Evolutionary conservation across 2,329 filamentous ascomycete species (phyloP), one percentile per base, ranked within the genome.

Genomic region (Trichophyton verrucosum): DNA sequence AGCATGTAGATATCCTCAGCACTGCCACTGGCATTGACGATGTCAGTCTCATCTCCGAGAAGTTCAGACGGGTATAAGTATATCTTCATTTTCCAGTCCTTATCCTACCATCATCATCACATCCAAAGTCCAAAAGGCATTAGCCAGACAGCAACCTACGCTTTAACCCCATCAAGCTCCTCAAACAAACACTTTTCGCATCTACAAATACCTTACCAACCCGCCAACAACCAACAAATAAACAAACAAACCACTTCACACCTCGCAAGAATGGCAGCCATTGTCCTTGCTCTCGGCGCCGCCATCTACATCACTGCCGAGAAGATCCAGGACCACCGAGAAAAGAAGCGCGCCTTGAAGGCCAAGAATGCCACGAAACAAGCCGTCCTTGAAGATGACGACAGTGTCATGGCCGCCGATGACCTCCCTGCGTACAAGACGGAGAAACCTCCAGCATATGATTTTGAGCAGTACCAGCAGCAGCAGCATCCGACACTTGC

Each of bases 301-400:
- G 61, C 53, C 15, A 42, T 61, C 17, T 61, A 58, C 17, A 30
- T 63, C 59, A 55, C 53, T 4, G 61, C 36, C 55, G 59, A 61
- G 30, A 63, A 61, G 24, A 58, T 63, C 24, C 61, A 49, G 33
- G 40, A 59, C 30, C 61, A 47, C 40, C 47, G 57, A 46, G 51
- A 59, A 55, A 63, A 61, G 61, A 61, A 63, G 46, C 60, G 36
- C 9, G 56, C 20, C 42, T 27, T 58, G 53, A 62, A 58, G 44
- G 61, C 59, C 11, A 60, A 61, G 55, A 13, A 61, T 5, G 3
- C 46, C 8, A 13, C 22, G 1, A 22, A 38, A 38, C 53, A 36
- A 17, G 30, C 20, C 15, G 9, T 22, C 13, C 17, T 38, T 11
- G 13, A 57, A 57, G 53, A 36, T 9, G 53, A 57, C 36, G n/a